These are phyloP conservation scores for Haplosporangium gracile DNA, from an alignment of 192 early-diverging fungal species.

Conservation along the genomic window DNA sequence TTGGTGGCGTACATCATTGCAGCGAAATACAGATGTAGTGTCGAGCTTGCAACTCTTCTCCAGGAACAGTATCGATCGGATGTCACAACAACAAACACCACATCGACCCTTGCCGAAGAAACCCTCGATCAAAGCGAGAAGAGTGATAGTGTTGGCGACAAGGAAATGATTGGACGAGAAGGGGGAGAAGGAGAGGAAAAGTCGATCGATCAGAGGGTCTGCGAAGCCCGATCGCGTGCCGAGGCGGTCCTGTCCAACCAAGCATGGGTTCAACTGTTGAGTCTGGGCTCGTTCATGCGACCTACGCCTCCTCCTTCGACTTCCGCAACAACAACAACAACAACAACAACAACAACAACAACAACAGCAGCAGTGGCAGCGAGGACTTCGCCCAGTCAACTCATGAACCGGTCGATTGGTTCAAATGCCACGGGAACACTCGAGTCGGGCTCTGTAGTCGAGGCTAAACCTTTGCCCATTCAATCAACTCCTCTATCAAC, in stretches of 20 bases:
- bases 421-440: neutral
- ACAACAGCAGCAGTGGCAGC: neutral
- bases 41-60: constrained; percentile 34
- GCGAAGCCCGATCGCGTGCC: constrained; percentile 15
- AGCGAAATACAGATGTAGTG: constrained; percentile 58
- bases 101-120: neutral
- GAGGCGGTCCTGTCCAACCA: constrained; percentile 44
- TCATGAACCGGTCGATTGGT: constrained; percentile 10
- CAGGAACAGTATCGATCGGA: constrained; percentile 2
- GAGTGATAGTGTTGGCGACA: neutral
- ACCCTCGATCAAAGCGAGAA: neutral
- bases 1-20: constrained; percentile 66
- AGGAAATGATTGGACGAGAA: neutral
- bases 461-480: constrained; percentile 27
- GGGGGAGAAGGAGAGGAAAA: neutral
- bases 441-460: neutral
- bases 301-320: constrained; percentile 12
- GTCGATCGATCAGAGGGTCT: constrained; percentile 5
- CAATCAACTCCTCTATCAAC: constrained; percentile 1
- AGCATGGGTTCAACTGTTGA: constrained; percentile 42
- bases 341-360: neutral
- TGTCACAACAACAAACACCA: neutral
- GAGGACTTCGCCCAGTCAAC: constrained; percentile 25
- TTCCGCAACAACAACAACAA: neutral
- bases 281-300: constrained; percentile 41